Evolutionary conservation across 768 basidiomycete species (phyloP).

Genomic region (Infundibulicybe gibba): DNA sequence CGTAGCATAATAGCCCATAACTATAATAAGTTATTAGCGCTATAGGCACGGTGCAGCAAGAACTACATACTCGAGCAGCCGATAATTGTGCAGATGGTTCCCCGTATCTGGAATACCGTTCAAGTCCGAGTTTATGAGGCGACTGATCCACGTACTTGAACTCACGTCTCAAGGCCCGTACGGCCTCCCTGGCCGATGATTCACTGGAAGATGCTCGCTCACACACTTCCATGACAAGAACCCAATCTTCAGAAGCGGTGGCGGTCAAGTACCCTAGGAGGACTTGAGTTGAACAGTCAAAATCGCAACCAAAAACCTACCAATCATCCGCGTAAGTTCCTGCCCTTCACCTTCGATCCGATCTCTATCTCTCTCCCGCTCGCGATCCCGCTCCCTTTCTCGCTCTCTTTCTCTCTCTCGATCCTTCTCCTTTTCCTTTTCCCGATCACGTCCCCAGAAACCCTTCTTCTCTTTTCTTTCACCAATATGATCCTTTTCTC

Average conservation of each 20-base stretch:
- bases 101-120: constrained; percentile 48
- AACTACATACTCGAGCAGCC: constrained; percentile 60
- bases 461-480: constrained; percentile 51
- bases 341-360: constrained; percentile 9
- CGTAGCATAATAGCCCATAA: constrained; percentile 90
- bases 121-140: constrained; percentile 2
- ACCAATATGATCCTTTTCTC: constrained; percentile 3
- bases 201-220: constrained; percentile 77
- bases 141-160: constrained; percentile 59
- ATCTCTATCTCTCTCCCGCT: constrained; percentile 8
- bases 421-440: constrained; percentile 20
- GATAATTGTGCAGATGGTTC: constrained; percentile 74
- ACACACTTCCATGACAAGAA: constrained; percentile 79
- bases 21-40: constrained; percentile 27
- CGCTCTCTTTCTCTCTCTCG: constrained; percentile 8
- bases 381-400: constrained; percentile 3
- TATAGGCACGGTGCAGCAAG: background rate
- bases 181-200: constrained; percentile 76
- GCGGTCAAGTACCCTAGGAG: constrained; percentile 68
- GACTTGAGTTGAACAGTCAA: constrained; percentile 11
- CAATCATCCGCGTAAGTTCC: constrained; percentile 15
- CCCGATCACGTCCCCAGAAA: constrained; percentile 46
- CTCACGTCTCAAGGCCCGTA: constrained; percentile 75
- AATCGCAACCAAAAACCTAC: background rate
- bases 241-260: constrained; percentile 79